phyloP scores from a whole-genome alignment of 2,329 filamentous ascomycete genomes.

The Claviceps spartinae region DNA sequence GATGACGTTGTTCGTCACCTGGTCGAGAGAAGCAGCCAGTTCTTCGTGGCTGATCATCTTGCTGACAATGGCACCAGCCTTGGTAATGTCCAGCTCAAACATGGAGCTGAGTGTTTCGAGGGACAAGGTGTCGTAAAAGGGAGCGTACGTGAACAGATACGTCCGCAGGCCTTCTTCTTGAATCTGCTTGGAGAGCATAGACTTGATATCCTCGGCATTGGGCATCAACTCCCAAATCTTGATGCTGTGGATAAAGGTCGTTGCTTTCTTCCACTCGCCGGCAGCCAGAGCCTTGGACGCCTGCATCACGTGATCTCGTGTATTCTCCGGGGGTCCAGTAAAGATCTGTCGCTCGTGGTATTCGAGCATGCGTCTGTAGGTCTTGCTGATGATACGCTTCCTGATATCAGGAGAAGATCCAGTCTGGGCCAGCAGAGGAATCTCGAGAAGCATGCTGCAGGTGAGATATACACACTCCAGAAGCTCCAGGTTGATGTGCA shows the following conservation, averaged over 20 bases:
- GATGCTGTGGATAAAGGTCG: constrained; percentile 86
- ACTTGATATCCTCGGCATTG: constrained; percentile 83
- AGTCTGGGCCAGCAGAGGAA: constrained; percentile 89
- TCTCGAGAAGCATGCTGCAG: constrained; percentile 98
- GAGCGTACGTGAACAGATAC: constrained; percentile 98
- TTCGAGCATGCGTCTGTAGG: constrained; percentile 96
- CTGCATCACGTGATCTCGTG: constrained; percentile 97
- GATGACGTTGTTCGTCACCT: constrained; percentile 93
- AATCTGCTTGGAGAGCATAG: constrained; percentile 94
- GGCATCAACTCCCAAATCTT: constrained; percentile 99
- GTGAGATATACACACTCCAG: constrained; percentile 97
- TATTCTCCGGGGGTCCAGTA: constrained; percentile 96
- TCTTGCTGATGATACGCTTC: constrained; percentile 98
- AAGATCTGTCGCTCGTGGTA: constrained; percentile 99
- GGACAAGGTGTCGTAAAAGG: constrained; percentile 94
- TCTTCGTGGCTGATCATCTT: constrained; percentile 99
- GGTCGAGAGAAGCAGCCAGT: constrained; percentile 87
- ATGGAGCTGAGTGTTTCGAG: constrained; percentile 74
- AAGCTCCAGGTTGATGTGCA: constrained; percentile 99
- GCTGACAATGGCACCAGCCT: constrained; percentile 89
- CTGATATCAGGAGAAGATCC: constrained; percentile 93
- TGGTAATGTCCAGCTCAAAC: constrained; percentile 87
- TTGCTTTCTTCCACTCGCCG: constrained; percentile 97
- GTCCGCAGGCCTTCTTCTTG: constrained; percentile 97
- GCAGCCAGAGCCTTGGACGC: constrained; percentile 92